phyloP scores from a whole-genome alignment of 768 basidiomycete species.

The Imleria badia region DNA sequence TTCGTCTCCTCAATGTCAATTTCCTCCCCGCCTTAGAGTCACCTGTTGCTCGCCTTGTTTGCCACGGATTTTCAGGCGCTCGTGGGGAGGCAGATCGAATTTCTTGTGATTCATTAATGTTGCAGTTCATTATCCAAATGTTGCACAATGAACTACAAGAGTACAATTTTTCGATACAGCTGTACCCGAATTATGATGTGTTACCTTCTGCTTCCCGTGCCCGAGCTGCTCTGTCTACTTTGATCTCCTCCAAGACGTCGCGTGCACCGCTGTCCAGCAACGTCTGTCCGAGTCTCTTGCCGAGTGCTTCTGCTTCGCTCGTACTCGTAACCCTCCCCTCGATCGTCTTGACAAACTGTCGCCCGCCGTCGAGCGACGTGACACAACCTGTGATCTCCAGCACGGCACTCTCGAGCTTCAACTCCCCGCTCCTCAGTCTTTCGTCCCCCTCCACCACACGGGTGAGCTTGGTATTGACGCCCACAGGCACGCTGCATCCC shows the following conservation, averaged over 20 bases:
- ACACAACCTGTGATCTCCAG: conserved; percentile 79
- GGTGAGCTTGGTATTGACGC: conserved; percentile 58
- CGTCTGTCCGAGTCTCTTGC: conserved; percentile 59
- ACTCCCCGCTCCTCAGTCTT: conserved; percentile 31
- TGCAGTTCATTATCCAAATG: conserved; percentile 11
- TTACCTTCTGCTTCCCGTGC: conserved; percentile 39
- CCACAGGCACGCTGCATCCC: conserved; percentile 96
- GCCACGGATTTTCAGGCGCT: conserved; percentile 60
- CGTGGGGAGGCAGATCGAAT: conserved; percentile 60
- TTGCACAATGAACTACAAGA: conserved; percentile 25
- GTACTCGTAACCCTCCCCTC: conserved; percentile 48
- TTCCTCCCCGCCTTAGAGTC: conserved; percentile 69
- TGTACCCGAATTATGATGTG: conserved; percentile 11
- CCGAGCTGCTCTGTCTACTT: conserved; percentile 55
- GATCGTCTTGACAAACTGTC: conserved; percentile 68
- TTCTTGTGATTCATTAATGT: conserved; percentile 27
- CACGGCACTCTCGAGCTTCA: conserved; percentile 32
- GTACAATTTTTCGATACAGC: conserved; percentile 12
- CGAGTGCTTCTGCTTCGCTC: conserved; percentile 68
- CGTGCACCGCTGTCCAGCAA: conserved; percentile 73
- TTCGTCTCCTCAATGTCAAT: conserved; percentile 34
- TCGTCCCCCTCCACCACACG: conserved; percentile 32
- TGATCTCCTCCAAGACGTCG: conserved; percentile 82
- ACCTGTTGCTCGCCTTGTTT: conserved; percentile 49
- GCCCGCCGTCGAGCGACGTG: conserved; percentile 73